Base-by-base conservation (phyloP, 805 yeast genomes). In the Ogataea haglerorum region DNA sequence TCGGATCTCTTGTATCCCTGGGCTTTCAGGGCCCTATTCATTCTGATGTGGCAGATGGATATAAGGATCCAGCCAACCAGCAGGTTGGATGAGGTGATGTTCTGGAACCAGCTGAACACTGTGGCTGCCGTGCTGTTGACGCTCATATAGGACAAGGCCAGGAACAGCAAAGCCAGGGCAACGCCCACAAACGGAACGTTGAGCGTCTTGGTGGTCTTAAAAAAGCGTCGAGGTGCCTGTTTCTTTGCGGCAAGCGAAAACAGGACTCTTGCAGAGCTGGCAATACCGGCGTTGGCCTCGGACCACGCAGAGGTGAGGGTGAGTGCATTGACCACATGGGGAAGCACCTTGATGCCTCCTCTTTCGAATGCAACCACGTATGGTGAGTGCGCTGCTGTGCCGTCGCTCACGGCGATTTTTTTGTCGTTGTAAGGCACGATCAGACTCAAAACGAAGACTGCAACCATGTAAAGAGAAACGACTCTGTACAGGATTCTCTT, bases 341-440 rank as follows among this genome's bases (percentile, higher is more conserved):
- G 89, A 47, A 85, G 64, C 0, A 75, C 88, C 19, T 59, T 56
- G 50, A 85, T 82, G 27, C 72, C 65, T 18, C 85, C 82, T 47
- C 70, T 71, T 51, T 75, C 72, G 51, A 85, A 78, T 36, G 90
- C 95, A 54, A 84, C 77, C 36, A 83, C 88, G 52, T 82, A 85
- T 25, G 95, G 95, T 6, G 90, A 81, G 21, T 36, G 39, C 10
- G 88, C 85, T 23, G 80, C 73, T 2, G 88, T 88, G 44, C 78
- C 76, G 7, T 64, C 47, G 14, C 55, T 37, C 50, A 75, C 77
- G 30, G 69, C 65, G 14, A 69, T 61, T 34, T 58, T 52, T 32
- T 58, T 60, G 49, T 69, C 70, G 21, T 55, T 59, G 22, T 66
- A 58, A 27, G 69, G 58, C 36, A 69, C 76, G 51, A 70, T 63